Percentiles rank a stretch among this genome's conserved stretches.
Conservation (phyloP, 2,329 filamentous ascomycete species). For the Neocucurbitaria cava region DNA sequence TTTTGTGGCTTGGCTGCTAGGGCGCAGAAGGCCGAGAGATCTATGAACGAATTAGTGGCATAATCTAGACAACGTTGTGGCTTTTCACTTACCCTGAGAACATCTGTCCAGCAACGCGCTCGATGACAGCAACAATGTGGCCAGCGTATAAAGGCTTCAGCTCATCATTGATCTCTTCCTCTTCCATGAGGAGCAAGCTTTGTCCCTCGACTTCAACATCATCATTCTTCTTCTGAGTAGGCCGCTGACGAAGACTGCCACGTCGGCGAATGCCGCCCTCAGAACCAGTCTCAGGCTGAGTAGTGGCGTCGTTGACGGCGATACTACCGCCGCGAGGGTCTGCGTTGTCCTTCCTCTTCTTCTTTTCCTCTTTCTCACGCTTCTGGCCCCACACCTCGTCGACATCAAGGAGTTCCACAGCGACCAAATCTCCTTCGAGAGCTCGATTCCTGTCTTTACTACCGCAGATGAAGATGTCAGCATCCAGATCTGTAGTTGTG, state of each 20-base stretch:
- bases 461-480: conserved; percentile 99
- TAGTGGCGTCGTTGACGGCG: conserved; percentile 68
- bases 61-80: not conserved
- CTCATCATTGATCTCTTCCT: conserved; percentile 98
- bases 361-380: conserved; percentile 99
- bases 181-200: conserved; percentile 93
- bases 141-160: conserved; percentile 97
- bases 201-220: conserved; percentile 99
- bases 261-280: conserved; percentile 91
- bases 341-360: conserved; percentile 98
- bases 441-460: conserved; percentile 99
- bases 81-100: conserved; percentile 70
- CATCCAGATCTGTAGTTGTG: conserved; percentile 91
- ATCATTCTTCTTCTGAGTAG: conserved; percentile 99
- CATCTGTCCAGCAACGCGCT: conserved; percentile 97
- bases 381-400: conserved; percentile 99
- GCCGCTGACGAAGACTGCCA: conserved; percentile 93
- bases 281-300: conserved; percentile 63
- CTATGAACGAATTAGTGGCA: conserved; percentile 46
- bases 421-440: conserved; percentile 93
- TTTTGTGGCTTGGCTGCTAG: conserved; percentile 97
- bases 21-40: conserved; percentile 89
- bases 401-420: conserved; percentile 93
- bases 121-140: conserved; percentile 95
- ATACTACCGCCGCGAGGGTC: conserved; percentile 84